phyloP scores from a whole-genome alignment of 2,329 filamentous ascomycete genomes.

The Arthroderma uncinatum region DNA sequence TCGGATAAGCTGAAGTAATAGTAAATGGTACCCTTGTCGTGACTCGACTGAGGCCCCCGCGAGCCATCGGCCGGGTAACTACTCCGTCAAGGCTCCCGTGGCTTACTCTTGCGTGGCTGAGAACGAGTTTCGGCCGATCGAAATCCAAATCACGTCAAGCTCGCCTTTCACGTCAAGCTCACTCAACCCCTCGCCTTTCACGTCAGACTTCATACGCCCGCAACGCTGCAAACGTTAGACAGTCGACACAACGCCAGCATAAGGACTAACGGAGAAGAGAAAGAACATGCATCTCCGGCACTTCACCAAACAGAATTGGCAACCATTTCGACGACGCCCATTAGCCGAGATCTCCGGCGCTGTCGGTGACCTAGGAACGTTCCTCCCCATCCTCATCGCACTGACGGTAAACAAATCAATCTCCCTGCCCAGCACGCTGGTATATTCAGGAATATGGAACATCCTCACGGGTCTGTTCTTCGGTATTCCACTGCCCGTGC shows the following conservation, averaged over 20 bases:
- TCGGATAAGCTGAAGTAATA: no score
- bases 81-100: no score
- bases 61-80: no score
- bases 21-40: no score
- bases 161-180: neutral
- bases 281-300: slow-evolving; percentile 8
- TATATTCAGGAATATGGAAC: slow-evolving; percentile 83
- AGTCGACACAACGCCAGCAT: neutral
- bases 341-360: slow-evolving; percentile 77
- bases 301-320: slow-evolving; percentile 40
- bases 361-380: slow-evolving; percentile 77
- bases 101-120: no score
- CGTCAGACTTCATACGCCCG: neutral
- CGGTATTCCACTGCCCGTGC: slow-evolving; percentile 80
- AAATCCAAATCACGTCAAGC: no score
- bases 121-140: no score
- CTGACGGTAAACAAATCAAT: slow-evolving; percentile 69
- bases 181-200: no score
- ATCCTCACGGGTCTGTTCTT: slow-evolving; percentile 70
- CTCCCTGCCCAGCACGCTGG: slow-evolving; percentile 67
- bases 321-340: slow-evolving; percentile 45
- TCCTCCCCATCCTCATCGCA: slow-evolving; percentile 79
- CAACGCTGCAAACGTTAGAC: no score
- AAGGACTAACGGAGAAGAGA: neutral
- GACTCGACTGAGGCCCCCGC: no score